Percentiles rank a stretch among this genome's conserved stretches.
These are phyloP conservation scores for Guyanaporus albipodus DNA, from an alignment of 768 basidiomycete genomes.

Conservation along the genomic window DNA sequence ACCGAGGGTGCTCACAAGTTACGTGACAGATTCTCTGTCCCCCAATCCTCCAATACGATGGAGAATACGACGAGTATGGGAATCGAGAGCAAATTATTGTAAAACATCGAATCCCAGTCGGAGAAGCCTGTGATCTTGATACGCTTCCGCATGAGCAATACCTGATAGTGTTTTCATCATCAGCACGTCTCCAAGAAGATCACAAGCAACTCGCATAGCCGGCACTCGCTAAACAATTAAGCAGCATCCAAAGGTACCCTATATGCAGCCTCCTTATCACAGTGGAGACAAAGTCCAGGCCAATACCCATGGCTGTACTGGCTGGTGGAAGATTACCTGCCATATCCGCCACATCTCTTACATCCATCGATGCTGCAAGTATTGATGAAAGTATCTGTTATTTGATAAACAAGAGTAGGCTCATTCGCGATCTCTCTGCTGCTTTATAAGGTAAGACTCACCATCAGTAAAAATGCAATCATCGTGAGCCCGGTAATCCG, in stretches of 20 bases:
- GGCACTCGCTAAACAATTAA: slow-evolving; percentile 88
- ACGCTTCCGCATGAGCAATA: slow-evolving; percentile 91
- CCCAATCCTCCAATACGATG: slow-evolving; percentile 86
- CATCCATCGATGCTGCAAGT: slow-evolving; percentile 96
- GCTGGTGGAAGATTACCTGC: slow-evolving; percentile 21
- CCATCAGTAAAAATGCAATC: slow-evolving; percentile 91
- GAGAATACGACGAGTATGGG: slow-evolving; percentile 85
- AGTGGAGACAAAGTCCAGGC: slow-evolving; percentile 37
- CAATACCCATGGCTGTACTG: slow-evolving; percentile 26
- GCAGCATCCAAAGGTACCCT: slow-evolving; percentile 95
- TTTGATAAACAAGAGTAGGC: not conserved
- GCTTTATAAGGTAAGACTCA: slow-evolving; percentile 27
- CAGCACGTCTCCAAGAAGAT: slow-evolving; percentile 1
- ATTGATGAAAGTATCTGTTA: slow-evolving; percentile 83
- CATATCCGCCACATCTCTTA: slow-evolving; percentile 39
- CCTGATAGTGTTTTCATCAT: slow-evolving; percentile 43
- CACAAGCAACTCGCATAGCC: slow-evolving; percentile 63
- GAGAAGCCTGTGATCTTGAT: slow-evolving; percentile 95
- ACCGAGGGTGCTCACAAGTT: slow-evolving; percentile 78
- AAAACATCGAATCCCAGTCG: slow-evolving; percentile 99
- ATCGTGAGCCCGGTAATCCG: slow-evolving; percentile 83
- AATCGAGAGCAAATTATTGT: slow-evolving; percentile 94
- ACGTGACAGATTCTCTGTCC: slow-evolving; percentile 60
- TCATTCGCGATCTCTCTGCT: too few relatives aligned
- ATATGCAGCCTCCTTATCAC: slow-evolving; percentile 57